These are phyloP conservation scores for Magnaporthiopsis rhizophila DNA, from an alignment of 2,329 filamentous ascomycete genomes.

Conservation along the genomic window DNA sequence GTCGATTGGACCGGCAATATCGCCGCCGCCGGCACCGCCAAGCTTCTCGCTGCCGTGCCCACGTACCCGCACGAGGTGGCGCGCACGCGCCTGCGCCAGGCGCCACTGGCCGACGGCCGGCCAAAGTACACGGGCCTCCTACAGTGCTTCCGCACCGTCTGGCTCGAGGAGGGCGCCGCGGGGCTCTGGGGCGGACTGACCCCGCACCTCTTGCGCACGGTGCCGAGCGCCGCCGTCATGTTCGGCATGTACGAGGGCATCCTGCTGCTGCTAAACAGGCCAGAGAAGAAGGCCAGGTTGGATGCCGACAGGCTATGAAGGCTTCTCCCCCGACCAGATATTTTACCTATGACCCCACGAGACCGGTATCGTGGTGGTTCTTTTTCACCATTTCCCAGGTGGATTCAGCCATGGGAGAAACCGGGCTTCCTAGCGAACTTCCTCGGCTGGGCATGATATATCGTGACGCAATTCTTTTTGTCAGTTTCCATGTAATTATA, in stretches of 20 bases:
- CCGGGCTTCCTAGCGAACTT: too few relatives aligned
- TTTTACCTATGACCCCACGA: background rate
- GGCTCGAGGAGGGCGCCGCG: slow-evolving; percentile 79
- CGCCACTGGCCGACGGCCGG: slow-evolving; percentile 61
- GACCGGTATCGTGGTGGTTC: too few relatives aligned
- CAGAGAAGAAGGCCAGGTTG: slow-evolving; percentile 6
- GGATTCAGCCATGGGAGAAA: too few relatives aligned
- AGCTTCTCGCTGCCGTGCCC: slow-evolving; percentile 73
- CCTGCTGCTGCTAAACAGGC: slow-evolving; percentile 34
- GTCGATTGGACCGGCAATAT: slow-evolving; percentile 74
- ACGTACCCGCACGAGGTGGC: slow-evolving; percentile 93
- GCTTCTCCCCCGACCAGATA: background rate
- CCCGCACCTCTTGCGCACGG: slow-evolving; percentile 82
- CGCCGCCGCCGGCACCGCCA: slow-evolving; percentile 72
- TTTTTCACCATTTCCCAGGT: too few relatives aligned
- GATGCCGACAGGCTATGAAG: background rate
- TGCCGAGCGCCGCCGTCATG: slow-evolving; percentile 92
- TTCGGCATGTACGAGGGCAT: slow-evolving; percentile 76
- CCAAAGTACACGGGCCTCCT: slow-evolving; percentile 83
- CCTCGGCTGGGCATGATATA: too few relatives aligned
- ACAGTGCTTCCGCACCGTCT: slow-evolving; percentile 83
- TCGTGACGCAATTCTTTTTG: background rate
- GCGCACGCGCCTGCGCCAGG: slow-evolving; percentile 76
- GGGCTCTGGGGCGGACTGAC: slow-evolving; percentile 86
- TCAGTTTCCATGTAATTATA: background rate